Evolutionary conservation across 805 yeast genomes (phyloP), one percentile per base, ranked within the genome.

Genomic region (Ogataea sp.): DNA sequence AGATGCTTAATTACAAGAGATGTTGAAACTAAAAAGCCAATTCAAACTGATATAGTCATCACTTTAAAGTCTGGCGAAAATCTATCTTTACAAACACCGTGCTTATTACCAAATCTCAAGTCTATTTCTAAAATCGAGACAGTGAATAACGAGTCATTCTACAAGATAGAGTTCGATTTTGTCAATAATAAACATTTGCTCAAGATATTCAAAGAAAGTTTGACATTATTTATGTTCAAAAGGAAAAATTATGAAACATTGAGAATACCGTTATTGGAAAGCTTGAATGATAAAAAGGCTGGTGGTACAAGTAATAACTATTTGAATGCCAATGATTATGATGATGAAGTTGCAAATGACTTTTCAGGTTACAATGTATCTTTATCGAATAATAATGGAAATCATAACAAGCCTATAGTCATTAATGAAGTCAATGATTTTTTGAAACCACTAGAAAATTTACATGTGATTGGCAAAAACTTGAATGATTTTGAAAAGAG

Each of bases 1-100:
- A 65, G 96, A 42, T 87, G 96, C 55, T 61, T 93, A n/a, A 72
- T 84, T 4, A 70, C 82, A 1, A 68, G 93, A 41, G 87, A 88
- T 53, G 78, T 82, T 8, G 73, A 71, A 17, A 71, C 81, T 0
- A 73, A 68, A 4, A 68, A 64, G 30, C 80, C 87, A 0, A 65
- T 76, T 14, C 68, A 72, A 61, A 30, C 75, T 56, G 50, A 64
- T 35, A 48, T 71, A 57, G 41, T 59, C 32, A 31, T 62, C 30
- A 43, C 45, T 6, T 36, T 68, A 42, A 61, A 61, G 23, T 53
- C 67, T 49, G 77, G 78, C 1, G 35, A 57, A 6, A 37, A 48
- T 8, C 39, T 58, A 3, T 52, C 54, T 2, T 38, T 68, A 6
- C 40, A 53, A 7, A 64, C 93, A 0, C 97, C 97, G 0, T 75